Base-by-base conservation (phyloP, 371 early-diverging fungal genomes). In the Funneliformis caledonium region DNA sequence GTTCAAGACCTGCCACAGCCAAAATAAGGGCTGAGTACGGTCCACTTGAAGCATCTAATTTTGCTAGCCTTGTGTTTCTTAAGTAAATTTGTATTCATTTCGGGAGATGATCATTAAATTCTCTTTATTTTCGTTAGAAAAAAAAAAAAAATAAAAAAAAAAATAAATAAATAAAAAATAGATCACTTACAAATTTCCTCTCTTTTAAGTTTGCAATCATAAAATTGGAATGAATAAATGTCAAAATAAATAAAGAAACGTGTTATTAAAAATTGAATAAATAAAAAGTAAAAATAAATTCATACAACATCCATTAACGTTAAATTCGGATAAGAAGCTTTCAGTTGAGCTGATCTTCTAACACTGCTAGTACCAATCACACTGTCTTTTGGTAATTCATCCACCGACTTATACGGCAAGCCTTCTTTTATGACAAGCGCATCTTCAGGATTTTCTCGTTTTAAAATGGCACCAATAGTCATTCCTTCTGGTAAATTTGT, bases 361-460 rank as follows among this genome's bases (percentile, higher is more conserved):
- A 97, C 92, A 72, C 96, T 95, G 84, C 96, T 94, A 0, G 99
- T 97, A 60, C 99, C 99, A 48, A 99, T 85, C 6, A 95, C 92
- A 84, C 93, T 89, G 11, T 95, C 97, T 2, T 80, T 76, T 0
- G 96, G 95, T 80, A 99, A 86, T 22, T 90, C 88, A 19, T 86
- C 89, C 14, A 97, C 82, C 4, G 50, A 43, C 72, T 70, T 68
- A 2, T 26, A 26, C 5, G 81, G 84, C 61, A 86, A 52, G 16
- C 80, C 85, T 45, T 85, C 84, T 33, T 83, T 80, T 86, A 94
- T 86, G 61, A 97, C 92, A 26, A 98, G 87, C n/a, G 94, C 96
- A 86, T 99, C 98, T 60, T 93, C 84, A 3, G 97, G 96, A 83
- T 97, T 93, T 82, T 94, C 97, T 42, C 99, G 88, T 85, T 93